Conservation (phyloP, 2,329 filamentous ascomycete species). For the Xylariaceae sp. region DNA sequence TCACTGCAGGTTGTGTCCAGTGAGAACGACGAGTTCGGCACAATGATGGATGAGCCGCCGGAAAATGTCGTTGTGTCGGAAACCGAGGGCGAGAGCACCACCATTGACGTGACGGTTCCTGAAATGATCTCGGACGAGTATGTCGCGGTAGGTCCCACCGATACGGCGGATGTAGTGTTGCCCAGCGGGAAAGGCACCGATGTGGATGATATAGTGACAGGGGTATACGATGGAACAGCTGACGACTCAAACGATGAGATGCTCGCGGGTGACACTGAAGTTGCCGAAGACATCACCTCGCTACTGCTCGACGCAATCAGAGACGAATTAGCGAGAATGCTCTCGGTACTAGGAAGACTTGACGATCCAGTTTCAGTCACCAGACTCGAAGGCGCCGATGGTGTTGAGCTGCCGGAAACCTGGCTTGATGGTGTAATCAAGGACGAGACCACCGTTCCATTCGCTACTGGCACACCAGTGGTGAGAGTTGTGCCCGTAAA, state of each 20-base stretch:
- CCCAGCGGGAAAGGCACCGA: conserved; percentile 16
- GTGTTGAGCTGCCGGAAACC: not conserved
- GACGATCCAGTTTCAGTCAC: not conserved
- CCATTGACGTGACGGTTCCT: conserved; percentile 2
- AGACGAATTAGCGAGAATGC: no score
- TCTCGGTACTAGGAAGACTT: no score
- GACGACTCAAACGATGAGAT: conserved; percentile 1
- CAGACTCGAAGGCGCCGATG: not conserved
- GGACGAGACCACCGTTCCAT: conserved; percentile 5
- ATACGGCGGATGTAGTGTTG: conserved; percentile 10
- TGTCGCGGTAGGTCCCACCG: conserved; percentile 6
- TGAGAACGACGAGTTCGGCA: conserved; percentile 9
- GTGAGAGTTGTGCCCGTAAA: conserved; percentile 9
- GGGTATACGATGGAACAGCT: not conserved
- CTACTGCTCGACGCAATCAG: no score
- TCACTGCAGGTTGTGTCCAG: conserved; percentile 17
- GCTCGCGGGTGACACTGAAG: not conserved
- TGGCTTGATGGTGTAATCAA: not conserved
- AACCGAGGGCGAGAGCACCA: not conserved
- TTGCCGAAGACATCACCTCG: no score
- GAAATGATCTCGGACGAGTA: conserved; percentile 4
- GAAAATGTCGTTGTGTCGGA: conserved; percentile 8
- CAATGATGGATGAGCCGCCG: conserved; percentile 4
- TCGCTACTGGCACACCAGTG: not conserved
- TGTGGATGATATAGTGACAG: conserved; percentile 1